Evolutionary conservation across 208 protist species (phyloP).

Genomic region (Tritrichomonas foetus): DNA sequence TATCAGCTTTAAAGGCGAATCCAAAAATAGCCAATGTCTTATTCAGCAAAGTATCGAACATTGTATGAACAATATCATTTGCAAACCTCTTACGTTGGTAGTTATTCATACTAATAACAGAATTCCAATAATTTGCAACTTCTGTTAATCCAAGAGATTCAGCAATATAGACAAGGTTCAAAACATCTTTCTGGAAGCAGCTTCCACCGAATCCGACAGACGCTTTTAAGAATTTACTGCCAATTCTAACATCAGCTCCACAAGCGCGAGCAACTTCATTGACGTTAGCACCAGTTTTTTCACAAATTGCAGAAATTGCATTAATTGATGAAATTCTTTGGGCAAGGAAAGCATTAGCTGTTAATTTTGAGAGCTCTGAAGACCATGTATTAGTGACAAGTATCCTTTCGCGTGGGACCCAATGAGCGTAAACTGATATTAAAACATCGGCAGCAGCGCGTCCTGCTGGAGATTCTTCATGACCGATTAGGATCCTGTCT

Average conservation of each 20-base stretch:
- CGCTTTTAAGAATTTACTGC: slow-evolving; percentile 78
- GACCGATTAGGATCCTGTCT: slow-evolving; percentile 89
- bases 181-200: slow-evolving; percentile 89
- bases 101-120: slow-evolving; percentile 86
- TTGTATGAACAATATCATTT: slow-evolving; percentile 66
- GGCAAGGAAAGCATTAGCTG: slow-evolving; percentile 89
- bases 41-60: slow-evolving; percentile 77
- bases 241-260: slow-evolving; percentile 77
- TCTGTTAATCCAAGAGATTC: slow-evolving; percentile 74
- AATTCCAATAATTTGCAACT: slow-evolving; percentile 84
- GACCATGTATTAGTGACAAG: slow-evolving; percentile 85
- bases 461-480: slow-evolving; percentile 60
- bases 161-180: slow-evolving; percentile 85
- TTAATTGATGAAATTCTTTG: slow-evolving; percentile 93
- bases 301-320: slow-evolving; percentile 66
- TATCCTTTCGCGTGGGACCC: slow-evolving; percentile 76
- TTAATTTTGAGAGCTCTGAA: slow-evolving; percentile 90
- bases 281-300: slow-evolving; percentile 60
- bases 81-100: slow-evolving; percentile 84
- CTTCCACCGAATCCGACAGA: slow-evolving; percentile 61
- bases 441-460: slow-evolving; percentile 61
- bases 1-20: slow-evolving; percentile 95
- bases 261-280: slow-evolving; percentile 53
- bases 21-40: slow-evolving; percentile 82
- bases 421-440: slow-evolving; percentile 59